phyloP scores from a whole-genome alignment of 106 monocot species.

The Platanthera guangdongensis region DNA sequence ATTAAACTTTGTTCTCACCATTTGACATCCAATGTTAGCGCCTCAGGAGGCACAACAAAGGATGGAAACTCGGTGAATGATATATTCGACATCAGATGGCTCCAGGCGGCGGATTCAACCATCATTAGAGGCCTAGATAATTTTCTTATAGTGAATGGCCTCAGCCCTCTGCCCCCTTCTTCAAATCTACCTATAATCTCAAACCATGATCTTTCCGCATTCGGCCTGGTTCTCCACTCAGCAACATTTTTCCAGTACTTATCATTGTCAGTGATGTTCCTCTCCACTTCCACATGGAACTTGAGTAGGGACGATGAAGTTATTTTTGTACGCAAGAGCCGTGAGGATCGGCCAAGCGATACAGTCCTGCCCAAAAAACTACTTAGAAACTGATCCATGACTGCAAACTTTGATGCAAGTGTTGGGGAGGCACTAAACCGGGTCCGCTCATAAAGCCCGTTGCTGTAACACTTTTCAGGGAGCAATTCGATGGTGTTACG shows the following conservation, averaged over 20 bases:
- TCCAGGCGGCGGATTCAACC: constrained; percentile 50
- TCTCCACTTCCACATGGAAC: constrained; percentile 59
- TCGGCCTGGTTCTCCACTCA: constrained; percentile 65
- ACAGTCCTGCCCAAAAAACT: constrained; percentile 23
- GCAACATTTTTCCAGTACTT: constrained; percentile 34
- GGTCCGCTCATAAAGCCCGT: constrained; percentile 10
- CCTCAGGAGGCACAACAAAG: constrained; percentile 54
- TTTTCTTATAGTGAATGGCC: constrained; percentile 36
- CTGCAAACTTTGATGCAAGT: constrained; percentile 26
- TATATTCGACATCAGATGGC: constrained; percentile 66
- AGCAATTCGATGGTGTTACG: constrained; percentile 48
- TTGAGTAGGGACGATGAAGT: constrained; percentile 37
- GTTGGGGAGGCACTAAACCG: constrained; percentile 20
- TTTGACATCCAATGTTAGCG: constrained; percentile 72
- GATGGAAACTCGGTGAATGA: constrained; percentile 59
- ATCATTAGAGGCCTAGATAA: constrained; percentile 25
- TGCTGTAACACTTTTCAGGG: constrained; percentile 46
- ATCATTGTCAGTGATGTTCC: constrained; percentile 49
- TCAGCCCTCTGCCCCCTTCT: constrained; percentile 27
- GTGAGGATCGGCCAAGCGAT: constrained; percentile 13
- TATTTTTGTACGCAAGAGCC: constrained; percentile 51
- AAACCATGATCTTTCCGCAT: constrained; percentile 34
- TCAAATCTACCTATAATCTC: constrained; percentile 58
- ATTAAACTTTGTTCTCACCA: constrained; percentile 28
- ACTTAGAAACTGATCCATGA: constrained; percentile 32